Evolutionary conservation across 805 yeast genomes (phyloP).

Genomic region (Wickerhamiella spandovensis): DNA sequence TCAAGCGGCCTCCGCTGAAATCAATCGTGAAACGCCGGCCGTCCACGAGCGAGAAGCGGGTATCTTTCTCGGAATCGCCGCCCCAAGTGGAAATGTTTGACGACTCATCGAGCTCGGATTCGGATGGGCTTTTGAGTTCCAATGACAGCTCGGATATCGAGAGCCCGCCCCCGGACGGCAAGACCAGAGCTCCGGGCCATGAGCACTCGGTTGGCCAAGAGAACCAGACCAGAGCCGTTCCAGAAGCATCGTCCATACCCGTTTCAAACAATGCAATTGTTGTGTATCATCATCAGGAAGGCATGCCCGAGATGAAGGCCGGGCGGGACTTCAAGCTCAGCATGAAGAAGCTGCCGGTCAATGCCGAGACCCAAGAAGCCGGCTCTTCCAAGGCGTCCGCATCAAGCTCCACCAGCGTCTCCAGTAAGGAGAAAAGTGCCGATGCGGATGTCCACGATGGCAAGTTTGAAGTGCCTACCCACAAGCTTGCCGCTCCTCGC

Average conservation of each 20-base stretch:
- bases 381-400: too few relatives aligned
- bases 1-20: slow-evolving; percentile 10
- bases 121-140: not conserved
- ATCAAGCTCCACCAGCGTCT: not conserved
- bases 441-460: not conserved
- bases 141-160: not conserved
- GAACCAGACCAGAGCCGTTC: not conserved
- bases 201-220: not conserved
- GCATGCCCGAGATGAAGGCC: slow-evolving; percentile 2
- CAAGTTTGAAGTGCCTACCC: not conserved
- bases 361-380: not conserved
- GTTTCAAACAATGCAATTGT: not conserved
- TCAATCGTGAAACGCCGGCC: slow-evolving; percentile 17
- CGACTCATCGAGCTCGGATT: slow-evolving; percentile 1
- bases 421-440: not conserved
- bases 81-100: slow-evolving; percentile 8
- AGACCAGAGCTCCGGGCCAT: not conserved
- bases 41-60: slow-evolving; percentile 14
- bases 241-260: not conserved
- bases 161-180: not conserved
- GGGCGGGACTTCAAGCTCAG: slow-evolving; percentile 2
- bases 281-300: not conserved
- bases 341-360: not conserved
- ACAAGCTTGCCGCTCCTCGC: not conserved
- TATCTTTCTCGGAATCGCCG: slow-evolving; percentile 15